These are phyloP conservation scores for Rubroboletus satanas DNA, from an alignment of 768 basidiomycete genomes.

Conservation along the genomic window DNA sequence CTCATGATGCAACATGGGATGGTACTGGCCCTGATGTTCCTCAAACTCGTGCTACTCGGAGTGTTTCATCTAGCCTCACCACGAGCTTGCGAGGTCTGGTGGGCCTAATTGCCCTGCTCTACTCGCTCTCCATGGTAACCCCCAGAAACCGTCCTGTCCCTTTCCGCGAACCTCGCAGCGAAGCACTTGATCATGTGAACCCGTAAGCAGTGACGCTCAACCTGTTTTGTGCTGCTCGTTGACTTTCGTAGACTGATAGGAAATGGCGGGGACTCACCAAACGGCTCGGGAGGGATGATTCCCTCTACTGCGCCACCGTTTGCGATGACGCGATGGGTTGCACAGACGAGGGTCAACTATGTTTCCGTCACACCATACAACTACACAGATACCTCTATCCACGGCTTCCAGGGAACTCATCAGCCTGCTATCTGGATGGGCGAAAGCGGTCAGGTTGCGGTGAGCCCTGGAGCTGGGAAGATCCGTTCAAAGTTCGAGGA, in stretches of 20 bases:
- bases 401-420: constrained; percentile 77
- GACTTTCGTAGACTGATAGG: constrained; percentile 51
- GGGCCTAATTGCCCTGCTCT: constrained; percentile 15
- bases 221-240: neutral
- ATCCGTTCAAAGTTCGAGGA: constrained; percentile 55
- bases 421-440: constrained; percentile 93
- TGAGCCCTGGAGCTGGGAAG: constrained; percentile 53
- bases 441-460: constrained; percentile 60
- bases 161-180: constrained; percentile 31
- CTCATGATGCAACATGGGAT: neutral
- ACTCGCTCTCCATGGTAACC: constrained; percentile 10
- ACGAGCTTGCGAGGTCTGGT: constrained; percentile 10
- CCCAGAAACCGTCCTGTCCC: constrained; percentile 2
- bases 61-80: neutral
- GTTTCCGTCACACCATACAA: constrained; percentile 73
- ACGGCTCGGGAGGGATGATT: constrained; percentile 75
- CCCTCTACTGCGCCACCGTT: constrained; percentile 76
- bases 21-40: neutral
- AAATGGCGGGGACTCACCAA: constrained; percentile 67
- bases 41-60: neutral
- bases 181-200: constrained; percentile 44
- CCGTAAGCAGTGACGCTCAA: constrained; percentile 33
- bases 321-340: constrained; percentile 84
- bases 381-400: constrained; percentile 53
- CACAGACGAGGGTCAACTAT: constrained; percentile 73